Percentiles rank a stretch among this genome's conserved stretches.
phyloP scores from a whole-genome alignment of 495 filamentous ascomycete genomes.

The Astrocystis sublimbata region DNA sequence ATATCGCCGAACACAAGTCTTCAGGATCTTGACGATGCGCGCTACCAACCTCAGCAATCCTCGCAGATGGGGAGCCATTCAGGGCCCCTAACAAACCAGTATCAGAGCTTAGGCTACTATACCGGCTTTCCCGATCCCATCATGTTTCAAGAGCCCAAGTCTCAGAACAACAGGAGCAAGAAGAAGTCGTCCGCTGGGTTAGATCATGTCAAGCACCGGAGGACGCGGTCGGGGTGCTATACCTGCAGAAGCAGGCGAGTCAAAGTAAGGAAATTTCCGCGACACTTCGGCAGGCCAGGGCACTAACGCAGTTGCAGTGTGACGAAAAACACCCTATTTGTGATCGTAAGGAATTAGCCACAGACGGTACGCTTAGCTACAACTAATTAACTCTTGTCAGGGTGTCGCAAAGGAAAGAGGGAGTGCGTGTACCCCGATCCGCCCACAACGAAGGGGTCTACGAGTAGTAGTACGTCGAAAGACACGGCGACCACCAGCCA shows the following conservation, averaged over 20 bases:
- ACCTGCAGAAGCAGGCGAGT: conserved; percentile 88
- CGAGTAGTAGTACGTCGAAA: conserved; percentile 46
- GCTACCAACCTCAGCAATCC: conserved; percentile 37
- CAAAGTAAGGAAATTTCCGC: conserved; percentile 60
- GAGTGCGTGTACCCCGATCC: conserved; percentile 82
- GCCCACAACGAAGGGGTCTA: conserved; percentile 50
- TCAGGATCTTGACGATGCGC: conserved; percentile 41
- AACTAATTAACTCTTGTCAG: conserved; percentile 44
- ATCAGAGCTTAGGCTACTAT: conserved; percentile 48
- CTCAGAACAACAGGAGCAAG: conserved; percentile 50
- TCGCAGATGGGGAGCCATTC: conserved; percentile 31
- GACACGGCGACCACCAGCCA: conserved; percentile 51
- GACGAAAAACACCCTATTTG: conserved; percentile 67
- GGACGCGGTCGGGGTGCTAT: conserved; percentile 91
- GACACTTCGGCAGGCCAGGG: conserved; percentile 72
- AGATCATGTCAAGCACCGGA: conserved; percentile 89
- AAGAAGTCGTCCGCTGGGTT: conserved; percentile 58
- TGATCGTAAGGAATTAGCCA: conserved; percentile 60
- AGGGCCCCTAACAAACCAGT: conserved; percentile 39
- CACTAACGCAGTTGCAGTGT: conserved; percentile 12
- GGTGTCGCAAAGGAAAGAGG: conserved; percentile 81
- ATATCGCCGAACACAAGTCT: conserved; percentile 36
- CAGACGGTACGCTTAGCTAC: neutral
- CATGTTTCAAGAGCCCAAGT: conserved; percentile 52
- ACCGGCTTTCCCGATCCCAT: conserved; percentile 48